Percentiles rank a stretch among this genome's conserved stretches.
Conservation (phyloP, 192 early-diverging fungal species). For the Entomortierella chlamydospora region DNA sequence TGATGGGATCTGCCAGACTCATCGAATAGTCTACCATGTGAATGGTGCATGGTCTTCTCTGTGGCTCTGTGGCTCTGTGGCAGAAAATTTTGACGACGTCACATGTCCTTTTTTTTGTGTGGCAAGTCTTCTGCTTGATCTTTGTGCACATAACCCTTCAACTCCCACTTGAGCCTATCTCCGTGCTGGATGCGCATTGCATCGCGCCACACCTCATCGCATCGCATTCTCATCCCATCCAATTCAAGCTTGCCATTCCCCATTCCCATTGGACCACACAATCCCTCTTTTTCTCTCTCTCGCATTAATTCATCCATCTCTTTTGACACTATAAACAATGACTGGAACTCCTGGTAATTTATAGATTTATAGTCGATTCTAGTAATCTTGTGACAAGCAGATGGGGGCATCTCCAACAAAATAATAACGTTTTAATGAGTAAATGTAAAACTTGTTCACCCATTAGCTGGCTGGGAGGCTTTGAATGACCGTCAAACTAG, state of each 20-base stretch:
- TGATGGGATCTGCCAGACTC: too few relatives aligned
- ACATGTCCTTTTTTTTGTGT: too few relatives aligned
- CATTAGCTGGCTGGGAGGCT: slow-evolving; percentile 52
- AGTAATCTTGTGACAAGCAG: neutral
- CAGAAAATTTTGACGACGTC: too few relatives aligned
- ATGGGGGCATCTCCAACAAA: neutral
- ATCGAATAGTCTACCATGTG: too few relatives aligned
- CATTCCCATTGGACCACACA: too few relatives aligned
- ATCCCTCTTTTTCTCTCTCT: neutral
- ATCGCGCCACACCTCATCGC: neutral
- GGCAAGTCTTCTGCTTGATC: too few relatives aligned
- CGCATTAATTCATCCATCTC: too few relatives aligned
- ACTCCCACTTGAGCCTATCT: neutral
- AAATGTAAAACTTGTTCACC: neutral
- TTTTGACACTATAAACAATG: neutral
- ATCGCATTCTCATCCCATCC: neutral
- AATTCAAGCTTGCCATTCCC: neutral
- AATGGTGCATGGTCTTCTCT: too few relatives aligned
- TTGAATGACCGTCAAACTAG: slow-evolving; percentile 47
- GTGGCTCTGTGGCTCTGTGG: too few relatives aligned
- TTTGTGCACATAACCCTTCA: neutral
- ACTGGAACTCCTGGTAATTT: slow-evolving; percentile 11
- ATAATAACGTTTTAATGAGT: neutral
- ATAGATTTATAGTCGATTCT: neutral
- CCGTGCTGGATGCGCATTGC: neutral